A percentile compares a stretch with the other conserved stretches of the same genome.
Evolutionary conservation across 2,329 filamentous ascomycete species (phyloP).

Genomic region (Phyllosticta paracitricarpa): DNA sequence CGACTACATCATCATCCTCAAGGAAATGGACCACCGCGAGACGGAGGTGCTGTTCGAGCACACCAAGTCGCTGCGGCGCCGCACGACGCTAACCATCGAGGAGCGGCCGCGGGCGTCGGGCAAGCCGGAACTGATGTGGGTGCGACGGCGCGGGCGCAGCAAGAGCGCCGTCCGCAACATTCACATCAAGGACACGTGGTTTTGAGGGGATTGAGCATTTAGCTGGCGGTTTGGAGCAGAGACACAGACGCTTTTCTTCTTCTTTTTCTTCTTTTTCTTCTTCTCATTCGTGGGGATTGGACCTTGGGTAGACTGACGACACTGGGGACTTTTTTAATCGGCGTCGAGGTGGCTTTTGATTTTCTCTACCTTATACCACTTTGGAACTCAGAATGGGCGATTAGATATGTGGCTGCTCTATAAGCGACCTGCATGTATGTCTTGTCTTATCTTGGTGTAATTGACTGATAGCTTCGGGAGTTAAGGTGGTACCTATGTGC

Average conservation of each 20-base stretch:
- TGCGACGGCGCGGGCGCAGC: slow-evolving; percentile 18
- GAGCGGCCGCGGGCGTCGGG: slow-evolving; percentile 25
- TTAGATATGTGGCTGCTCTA: background rate
- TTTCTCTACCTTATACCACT: background rate
- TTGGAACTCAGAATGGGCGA: background rate
- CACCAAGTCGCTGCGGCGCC: slow-evolving; percentile 34
- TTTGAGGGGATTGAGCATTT: background rate
- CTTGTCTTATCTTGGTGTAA: background rate
- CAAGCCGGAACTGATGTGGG: slow-evolving; percentile 37
- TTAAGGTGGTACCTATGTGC: background rate
- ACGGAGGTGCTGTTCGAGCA: slow-evolving; percentile 43
- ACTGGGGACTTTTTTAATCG: background rate
- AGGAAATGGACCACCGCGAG: slow-evolving; percentile 38
- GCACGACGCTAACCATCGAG: slow-evolving; percentile 32
- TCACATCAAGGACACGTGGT: background rate
- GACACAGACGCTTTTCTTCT: no score
- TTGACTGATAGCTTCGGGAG: background rate
- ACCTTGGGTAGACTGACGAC: background rate
- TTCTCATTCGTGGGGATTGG: background rate
- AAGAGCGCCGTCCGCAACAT: slow-evolving; percentile 5
- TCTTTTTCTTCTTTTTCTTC: background rate
- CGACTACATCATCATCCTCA: slow-evolving; percentile 40
- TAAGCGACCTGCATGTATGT: background rate
- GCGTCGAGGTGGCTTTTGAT: background rate
- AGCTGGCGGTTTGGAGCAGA: background rate